Evolutionary conservation across 2,329 filamentous ascomycete species (phyloP), one percentile per base, ranked within the genome.

Genomic region (Fonsecaea pugnacius): DNA sequence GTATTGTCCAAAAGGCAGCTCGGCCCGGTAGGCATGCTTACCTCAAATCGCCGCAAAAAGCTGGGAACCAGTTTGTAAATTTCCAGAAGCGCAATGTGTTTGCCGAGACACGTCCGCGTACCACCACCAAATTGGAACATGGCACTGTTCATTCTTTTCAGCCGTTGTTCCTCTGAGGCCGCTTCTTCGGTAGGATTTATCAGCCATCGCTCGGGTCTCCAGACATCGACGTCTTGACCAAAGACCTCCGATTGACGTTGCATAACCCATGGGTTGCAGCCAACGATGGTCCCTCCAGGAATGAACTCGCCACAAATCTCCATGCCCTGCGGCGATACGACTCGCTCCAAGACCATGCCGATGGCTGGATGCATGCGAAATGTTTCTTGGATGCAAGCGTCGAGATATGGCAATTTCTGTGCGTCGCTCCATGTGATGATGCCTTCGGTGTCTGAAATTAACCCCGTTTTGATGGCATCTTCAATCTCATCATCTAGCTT

Each of bases 101-200:
- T 66, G 36, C 66, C 66, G 10, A 68, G 50, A 33, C 66, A 68
- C 14, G 66, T 57, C 10, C 66, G 43, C 14, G 32, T 50, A n/a
- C 84, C 83, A 9, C 80, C 79, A 2, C 83, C 83, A 69, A 85
- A 86, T 32, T 56, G 18, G 21, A 35, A 56, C 32, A 35, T 4
- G 53, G 30, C 24, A 35, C 16, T 7, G 50, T 56, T 35, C 53
- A 56, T 56, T 16, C 18, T 32, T 32, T 56, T 56, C 53, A 82
- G 72, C 67, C 80, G 77, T 9, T 76, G 76, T 0, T 56, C 30
- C 27, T 30, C 27, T 1, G 27, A 5, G 59, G 43, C 2, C 59
- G 3, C 21, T 48, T 21, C 14, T 82, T 65, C 27, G 27, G 27
- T 30, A 6, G 27, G 3, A 30, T 30, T 5, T 3, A 30, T 30